phyloP scores from a whole-genome alignment of 306 rosid species.

The Trifolium fragiferum region DNA sequence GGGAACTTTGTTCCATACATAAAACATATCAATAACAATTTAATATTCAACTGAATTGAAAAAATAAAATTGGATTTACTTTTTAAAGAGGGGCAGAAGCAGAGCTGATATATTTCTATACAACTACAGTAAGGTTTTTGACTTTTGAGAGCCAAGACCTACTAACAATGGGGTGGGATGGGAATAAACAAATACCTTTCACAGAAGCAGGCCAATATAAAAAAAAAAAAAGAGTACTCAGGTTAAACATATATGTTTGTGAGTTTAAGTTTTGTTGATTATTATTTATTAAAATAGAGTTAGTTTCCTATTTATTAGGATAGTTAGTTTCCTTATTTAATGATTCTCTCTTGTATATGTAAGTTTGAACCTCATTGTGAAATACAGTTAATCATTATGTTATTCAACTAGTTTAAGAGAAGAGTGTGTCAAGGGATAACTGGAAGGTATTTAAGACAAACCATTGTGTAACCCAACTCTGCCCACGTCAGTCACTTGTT shows the following conservation, averaged over 20 bases:
- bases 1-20: background rate
- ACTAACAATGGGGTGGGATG: background rate
- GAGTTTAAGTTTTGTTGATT: background rate
- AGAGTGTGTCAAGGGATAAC: constrained; percentile 6
- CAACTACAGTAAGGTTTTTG: background rate
- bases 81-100: constrained; percentile 33
- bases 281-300: too few relatives aligned
- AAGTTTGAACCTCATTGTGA: too few relatives aligned
- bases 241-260: background rate
- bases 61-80: background rate
- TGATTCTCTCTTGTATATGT: too few relatives aligned
- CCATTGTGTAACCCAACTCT: constrained; percentile 97
- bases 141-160: constrained; percentile 2
- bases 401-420: too few relatives aligned
- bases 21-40: constrained; percentile 24
- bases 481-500: constrained; percentile 92
- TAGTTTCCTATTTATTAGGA: too few relatives aligned
- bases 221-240: constrained; percentile 28
- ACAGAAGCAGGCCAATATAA: constrained; percentile 15
- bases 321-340: too few relatives aligned
- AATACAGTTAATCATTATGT: too few relatives aligned
- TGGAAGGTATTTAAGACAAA: constrained; percentile 38
- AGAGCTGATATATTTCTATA: constrained; percentile 19
- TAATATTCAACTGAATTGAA: constrained; percentile 24
- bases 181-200: constrained; percentile 25